Evolutionary conservation across 768 basidiomycete species (phyloP), one percentile per base, ranked within the genome.

Genomic region (Clavaria fumosa): DNA sequence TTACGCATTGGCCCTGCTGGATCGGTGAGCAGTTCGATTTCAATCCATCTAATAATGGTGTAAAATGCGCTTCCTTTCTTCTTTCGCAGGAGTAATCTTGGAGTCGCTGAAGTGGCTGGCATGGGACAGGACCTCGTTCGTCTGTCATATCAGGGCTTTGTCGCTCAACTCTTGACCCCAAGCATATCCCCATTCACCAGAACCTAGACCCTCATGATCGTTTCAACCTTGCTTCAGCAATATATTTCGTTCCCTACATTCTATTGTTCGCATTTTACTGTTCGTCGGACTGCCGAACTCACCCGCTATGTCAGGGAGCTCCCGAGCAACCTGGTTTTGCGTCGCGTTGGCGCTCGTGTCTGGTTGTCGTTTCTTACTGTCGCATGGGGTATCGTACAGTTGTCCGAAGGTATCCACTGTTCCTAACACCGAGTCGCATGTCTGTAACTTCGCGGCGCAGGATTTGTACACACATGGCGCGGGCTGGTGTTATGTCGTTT

Each of bases 241-340:
- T 66, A 21, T 68, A 64, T 44, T 67, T 68, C 46, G 43, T 66
- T 10, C 67, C 67, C n/a, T 66, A 65, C 44, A 62, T 64, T 35
- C 35, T 67, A 17, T 52, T 66, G 67, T 67, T 38, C 40, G 64
- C 12, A 34, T n/a, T 3, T 18, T 23, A 7, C 18, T 21, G 4
- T 21, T 17, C 21, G 19, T 15, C 15, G 33, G n/a, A 41, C 21
- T 3, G 24, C 12, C 26, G n/a, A 23, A 12, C 21, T 42, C 11
- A 37, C 38, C 20, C 23, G 23, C 15, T 31, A 24, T 14, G 19
- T 11, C 34, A 67, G 65, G 19, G 61, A 67, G 47, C 48, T 66
- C 15, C 66, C 65, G 11, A 63, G 63, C 47, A 68, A 65, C 41
- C 38, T 64, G 7, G 43, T 61, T 19, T 51, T 70, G 28, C 63